phyloP scores from a whole-genome alignment of 2,329 filamentous ascomycete genomes.

The Phyllosticta paracitricarpa region DNA sequence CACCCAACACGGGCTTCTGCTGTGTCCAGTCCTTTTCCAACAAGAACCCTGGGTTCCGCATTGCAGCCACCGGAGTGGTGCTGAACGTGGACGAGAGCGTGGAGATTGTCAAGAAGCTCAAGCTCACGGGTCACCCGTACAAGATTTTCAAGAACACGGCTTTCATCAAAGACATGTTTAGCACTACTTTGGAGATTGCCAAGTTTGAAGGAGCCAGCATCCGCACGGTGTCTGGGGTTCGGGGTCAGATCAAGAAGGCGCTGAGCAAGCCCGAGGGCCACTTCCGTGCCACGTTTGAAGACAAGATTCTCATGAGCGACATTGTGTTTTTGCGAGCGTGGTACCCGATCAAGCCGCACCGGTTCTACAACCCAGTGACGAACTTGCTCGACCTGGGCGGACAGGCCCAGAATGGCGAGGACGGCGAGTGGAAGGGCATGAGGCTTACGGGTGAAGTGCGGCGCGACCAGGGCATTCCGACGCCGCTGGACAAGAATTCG shows the following conservation, averaged over 20 bases:
- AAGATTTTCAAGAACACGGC: conserved; percentile 99
- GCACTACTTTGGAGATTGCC: conserved; percentile 80
- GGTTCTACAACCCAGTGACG: conserved; percentile 94
- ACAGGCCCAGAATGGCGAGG: conserved; percentile 15
- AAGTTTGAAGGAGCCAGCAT: conserved; percentile 97
- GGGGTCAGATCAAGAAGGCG: conserved; percentile 94
- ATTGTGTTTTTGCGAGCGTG: conserved; percentile 94
- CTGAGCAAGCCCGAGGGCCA: conserved; percentile 88
- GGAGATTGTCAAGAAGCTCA: conserved; percentile 99
- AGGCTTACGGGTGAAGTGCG: conserved; percentile 88
- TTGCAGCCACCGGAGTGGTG: conserved; percentile 89
- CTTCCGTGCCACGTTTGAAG: conserved; percentile 95
- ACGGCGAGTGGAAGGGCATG: conserved; percentile 71
- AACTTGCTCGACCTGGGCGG: conserved; percentile 63
- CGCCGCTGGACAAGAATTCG: conserved; percentile 73
- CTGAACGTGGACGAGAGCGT: conserved; percentile 89
- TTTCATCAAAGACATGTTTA: conserved; percentile 99
- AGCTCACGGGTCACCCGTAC: conserved; percentile 84
- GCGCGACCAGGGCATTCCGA: conserved; percentile 60
- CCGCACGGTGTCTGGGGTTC: conserved; percentile 88
- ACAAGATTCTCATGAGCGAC: conserved; percentile 94
- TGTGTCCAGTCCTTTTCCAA: conserved; percentile 84
- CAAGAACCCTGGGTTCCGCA: conserved; percentile 79
- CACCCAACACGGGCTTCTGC: conserved; percentile 91
- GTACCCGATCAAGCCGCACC: conserved; percentile 90